Evolutionary conservation across 257 asterid species (phyloP).

Genomic region (Anisodus acutangulus): DNA sequence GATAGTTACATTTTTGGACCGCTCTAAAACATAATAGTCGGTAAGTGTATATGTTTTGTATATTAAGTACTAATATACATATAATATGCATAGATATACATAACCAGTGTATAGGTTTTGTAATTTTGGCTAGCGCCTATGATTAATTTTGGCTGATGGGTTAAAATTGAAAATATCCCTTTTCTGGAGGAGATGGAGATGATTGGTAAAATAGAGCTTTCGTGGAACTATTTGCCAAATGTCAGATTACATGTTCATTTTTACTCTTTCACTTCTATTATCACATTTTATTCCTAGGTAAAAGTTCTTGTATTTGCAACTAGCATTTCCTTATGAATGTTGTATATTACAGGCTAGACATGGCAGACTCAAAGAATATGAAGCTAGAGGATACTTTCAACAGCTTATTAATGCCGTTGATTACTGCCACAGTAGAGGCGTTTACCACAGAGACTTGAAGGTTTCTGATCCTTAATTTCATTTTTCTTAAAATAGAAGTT

Average conservation of each 20-base stretch:
- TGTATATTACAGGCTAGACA: slow-evolving; percentile 56
- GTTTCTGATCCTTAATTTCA: slow-evolving; percentile 37
- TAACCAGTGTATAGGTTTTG: too few relatives aligned
- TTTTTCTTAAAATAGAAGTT: background rate
- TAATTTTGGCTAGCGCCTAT: too few relatives aligned
- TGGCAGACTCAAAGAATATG: slow-evolving; percentile 73
- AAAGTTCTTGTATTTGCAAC: background rate
- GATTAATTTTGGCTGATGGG: too few relatives aligned
- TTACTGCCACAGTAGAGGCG: slow-evolving; percentile 89
- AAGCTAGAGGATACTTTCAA: slow-evolving; percentile 73
- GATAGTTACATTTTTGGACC: too few relatives aligned
- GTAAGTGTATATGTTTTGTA: too few relatives aligned
- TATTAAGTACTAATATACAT: too few relatives aligned
- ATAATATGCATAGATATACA: too few relatives aligned
- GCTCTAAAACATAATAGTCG: too few relatives aligned
- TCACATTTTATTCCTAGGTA: background rate
- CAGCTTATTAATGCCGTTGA: slow-evolving; percentile 88
- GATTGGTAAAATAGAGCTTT: slow-evolving; percentile 4
- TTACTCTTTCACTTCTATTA: background rate
- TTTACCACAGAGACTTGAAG: slow-evolving; percentile 86
- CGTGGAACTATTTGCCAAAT: background rate
- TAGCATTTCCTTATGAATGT: slow-evolving; percentile 20
- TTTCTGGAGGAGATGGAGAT: background rate
- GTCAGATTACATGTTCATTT: background rate
- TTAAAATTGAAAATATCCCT: too few relatives aligned